Evolutionary conservation across 768 basidiomycete genomes (phyloP), one percentile per base, ranked within the genome.

Genomic region (Leccinum rimulosum): DNA sequence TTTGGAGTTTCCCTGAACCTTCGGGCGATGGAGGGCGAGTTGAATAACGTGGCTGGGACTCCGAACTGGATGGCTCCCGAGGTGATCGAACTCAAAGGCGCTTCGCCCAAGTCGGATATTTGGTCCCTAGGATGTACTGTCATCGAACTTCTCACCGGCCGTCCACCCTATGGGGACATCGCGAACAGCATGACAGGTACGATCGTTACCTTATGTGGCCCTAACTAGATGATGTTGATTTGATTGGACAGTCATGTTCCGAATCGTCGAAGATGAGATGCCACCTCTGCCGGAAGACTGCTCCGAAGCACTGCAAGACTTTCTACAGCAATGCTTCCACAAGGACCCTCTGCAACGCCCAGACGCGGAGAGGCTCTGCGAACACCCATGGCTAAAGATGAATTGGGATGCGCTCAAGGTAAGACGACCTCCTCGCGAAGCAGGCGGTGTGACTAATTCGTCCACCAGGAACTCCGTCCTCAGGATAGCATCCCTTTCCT

Each of bases 21-120:
- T 67, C 86, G 92, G 50, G 94, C 94, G 1, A 86, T 98, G 83
- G 89, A 89, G 66, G 81, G 84, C 27, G 89, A 92, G 68, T 87
- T 85, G 65, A 88, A 91, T 70, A 91, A 90, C 65, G 89, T 93
- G 28, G 88, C 91, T 8, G 96, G 96, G 10, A 99, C 96, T 10
- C 96, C 96, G 14, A 96, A 98, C 68, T 99, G 96, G 96, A 98
- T 99, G 95, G 95, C 95, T 11, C 96, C 96, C 3, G 96, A 99
- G 74, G 92, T 98, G 53, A 98, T 99, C 61, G 89, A 94, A 70
- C 83, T 98, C 56, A 90, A 94, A 71, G 95, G 95, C 4, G 92
- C 96, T 8, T 89, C 91, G n/a, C 81, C 88, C 0, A 94, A 94
- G 66, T 89, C 92, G 28, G 95, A 97, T 70, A 95, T 97, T 33